Evolutionary conservation across 495 filamentous ascomycete species (phyloP).

Genomic region (Trichoderma parareesei): DNA sequence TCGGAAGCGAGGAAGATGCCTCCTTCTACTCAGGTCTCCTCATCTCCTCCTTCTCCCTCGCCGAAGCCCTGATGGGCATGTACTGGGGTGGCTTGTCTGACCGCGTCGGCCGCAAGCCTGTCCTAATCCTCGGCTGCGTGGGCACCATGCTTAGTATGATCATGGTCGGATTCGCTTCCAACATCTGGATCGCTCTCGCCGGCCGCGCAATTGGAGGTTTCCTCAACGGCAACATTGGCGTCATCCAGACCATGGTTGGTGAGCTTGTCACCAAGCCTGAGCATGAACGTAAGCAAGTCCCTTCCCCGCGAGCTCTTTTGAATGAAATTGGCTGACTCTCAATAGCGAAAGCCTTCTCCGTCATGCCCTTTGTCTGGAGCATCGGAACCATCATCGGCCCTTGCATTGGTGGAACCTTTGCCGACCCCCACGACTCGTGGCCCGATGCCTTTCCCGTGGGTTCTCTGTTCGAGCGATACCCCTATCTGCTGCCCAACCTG

Average conservation of each 20-base stretch:
- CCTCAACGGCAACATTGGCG: constrained; percentile 81
- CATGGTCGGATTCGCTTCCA: constrained; percentile 73
- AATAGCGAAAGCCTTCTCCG: constrained; percentile 65
- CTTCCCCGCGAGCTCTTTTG: not conserved
- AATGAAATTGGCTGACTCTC: constrained; percentile 21
- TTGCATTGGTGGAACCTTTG: constrained; percentile 70
- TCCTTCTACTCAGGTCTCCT: constrained; percentile 79
- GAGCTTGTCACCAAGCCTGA: constrained; percentile 71
- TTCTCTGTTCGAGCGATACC: constrained; percentile 64
- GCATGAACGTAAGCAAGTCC: constrained; percentile 62
- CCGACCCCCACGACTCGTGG: constrained; percentile 61
- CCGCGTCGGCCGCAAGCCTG: constrained; percentile 73
- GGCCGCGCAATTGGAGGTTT: constrained; percentile 71
- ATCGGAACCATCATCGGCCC: constrained; percentile 80
- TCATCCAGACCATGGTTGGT: constrained; percentile 89
- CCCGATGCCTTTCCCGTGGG: constrained; percentile 54
- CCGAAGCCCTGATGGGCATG: constrained; percentile 74
- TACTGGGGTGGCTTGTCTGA: constrained; percentile 81
- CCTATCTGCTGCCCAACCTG: constrained; percentile 76
- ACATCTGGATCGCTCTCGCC: constrained; percentile 66
- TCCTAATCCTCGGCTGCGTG: constrained; percentile 68
- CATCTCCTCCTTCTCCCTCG: constrained; percentile 74
- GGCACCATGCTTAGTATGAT: constrained; percentile 75
- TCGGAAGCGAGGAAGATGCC: constrained; percentile 60
- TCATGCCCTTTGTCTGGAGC: constrained; percentile 84